A percentile compares a stretch with the other conserved stretches of the same genome.
phyloP scores from a whole-genome alignment of 345 rosid species.

The Lagerstroemia speciosa region DNA sequence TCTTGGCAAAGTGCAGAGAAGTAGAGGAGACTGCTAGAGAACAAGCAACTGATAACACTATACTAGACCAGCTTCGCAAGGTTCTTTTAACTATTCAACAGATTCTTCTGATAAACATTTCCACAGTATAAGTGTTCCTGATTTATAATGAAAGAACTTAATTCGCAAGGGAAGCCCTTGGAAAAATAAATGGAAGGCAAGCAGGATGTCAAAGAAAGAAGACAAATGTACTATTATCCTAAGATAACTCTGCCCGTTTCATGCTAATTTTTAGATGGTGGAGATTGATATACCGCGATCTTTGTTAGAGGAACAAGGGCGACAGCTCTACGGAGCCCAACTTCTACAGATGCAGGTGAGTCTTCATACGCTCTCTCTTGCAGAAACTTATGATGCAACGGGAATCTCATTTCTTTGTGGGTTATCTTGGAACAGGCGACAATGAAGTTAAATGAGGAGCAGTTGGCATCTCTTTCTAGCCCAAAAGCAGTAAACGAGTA shows the following conservation, averaged over 20 bases:
- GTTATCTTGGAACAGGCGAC: conserved; percentile 35
- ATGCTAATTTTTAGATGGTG: conserved; percentile 45
- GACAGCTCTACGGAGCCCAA: conserved; percentile 83
- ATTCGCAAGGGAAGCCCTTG: neutral
- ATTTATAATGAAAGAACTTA: neutral
- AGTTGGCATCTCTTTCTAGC: conserved; percentile 68
- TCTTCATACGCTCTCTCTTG: neutral
- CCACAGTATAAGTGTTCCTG: neutral
- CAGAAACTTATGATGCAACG: neutral
- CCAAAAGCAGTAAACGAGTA: conserved; percentile 72
- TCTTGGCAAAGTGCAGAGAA: conserved; percentile 63
- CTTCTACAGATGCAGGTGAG: conserved; percentile 80
- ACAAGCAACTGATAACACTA: conserved; percentile 89
- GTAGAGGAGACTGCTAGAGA: conserved; percentile 73
- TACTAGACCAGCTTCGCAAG: conserved; percentile 80
- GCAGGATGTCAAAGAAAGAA: neutral
- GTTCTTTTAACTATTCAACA: conserved; percentile 24
- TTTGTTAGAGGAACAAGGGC: conserved; percentile 91
- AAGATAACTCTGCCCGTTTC: neutral
- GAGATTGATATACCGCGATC: conserved; percentile 81
- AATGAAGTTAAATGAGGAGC: conserved; percentile 66
- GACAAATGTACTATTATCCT: neutral
- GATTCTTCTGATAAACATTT: conserved; percentile 7
- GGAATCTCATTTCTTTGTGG: neutral
- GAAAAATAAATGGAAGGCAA: neutral